Conservation (phyloP, 345 rosid species). For the Brassica cretica region DNA sequence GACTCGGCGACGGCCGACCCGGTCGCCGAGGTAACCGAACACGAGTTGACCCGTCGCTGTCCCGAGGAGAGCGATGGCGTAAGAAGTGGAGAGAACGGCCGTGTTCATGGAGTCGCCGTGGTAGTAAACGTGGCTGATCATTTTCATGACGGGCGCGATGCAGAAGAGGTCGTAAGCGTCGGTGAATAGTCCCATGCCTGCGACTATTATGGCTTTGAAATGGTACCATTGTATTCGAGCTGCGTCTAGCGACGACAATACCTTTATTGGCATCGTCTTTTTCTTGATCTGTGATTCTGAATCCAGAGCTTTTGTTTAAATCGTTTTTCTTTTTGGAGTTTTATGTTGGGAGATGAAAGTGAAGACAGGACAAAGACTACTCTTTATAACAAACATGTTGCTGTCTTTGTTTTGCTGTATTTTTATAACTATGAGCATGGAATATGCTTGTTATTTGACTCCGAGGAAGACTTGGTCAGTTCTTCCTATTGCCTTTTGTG, state of each 20-base stretch:
- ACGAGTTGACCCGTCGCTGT: constrained; percentile 60
- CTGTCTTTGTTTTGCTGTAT: not conserved
- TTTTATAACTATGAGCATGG: constrained; percentile 4
- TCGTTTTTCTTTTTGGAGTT: not conserved
- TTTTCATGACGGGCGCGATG: constrained; percentile 46
- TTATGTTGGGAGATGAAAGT: not conserved
- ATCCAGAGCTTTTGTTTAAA: constrained; percentile 26
- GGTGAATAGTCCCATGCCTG: constrained; percentile 58
- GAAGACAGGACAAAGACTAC: constrained; percentile 18
- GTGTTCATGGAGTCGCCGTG: constrained; percentile 30
- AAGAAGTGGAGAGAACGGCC: constrained; percentile 38
- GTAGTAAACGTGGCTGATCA: constrained; percentile 50
- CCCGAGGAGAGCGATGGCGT: constrained; percentile 57
- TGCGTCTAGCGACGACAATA: constrained; percentile 21
- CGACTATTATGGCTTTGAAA: constrained; percentile 49
- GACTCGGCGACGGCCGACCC: constrained; percentile 59
- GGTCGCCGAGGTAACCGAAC: constrained; percentile 69
- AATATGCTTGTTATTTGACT: constrained; percentile 37
- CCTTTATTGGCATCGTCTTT: constrained; percentile 22
- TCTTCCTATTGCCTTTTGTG: not conserved
- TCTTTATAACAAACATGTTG: not conserved
- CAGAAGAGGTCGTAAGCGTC: constrained; percentile 57
- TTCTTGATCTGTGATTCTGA: constrained; percentile 37
- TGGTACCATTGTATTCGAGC: constrained; percentile 53
- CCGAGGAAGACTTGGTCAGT: constrained; percentile 36